Evolutionary conservation across 2,329 filamentous ascomycete genomes (phyloP).

Genomic region (Epichloe aotearoae): DNA sequence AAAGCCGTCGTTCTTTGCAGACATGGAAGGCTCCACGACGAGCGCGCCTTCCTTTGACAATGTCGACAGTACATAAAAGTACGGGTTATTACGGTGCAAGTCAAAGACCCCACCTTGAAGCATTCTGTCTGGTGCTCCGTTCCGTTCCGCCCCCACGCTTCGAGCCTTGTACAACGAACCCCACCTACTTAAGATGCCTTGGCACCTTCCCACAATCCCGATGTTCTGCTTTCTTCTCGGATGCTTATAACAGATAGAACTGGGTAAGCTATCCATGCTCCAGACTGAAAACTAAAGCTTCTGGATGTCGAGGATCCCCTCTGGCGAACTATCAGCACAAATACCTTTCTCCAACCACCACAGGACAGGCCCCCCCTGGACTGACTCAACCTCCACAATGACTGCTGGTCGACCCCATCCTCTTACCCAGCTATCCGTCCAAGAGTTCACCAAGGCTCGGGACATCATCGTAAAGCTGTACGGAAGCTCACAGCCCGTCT

Average conservation of each 20-base stretch:
- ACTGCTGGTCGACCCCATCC: conserved; percentile 21
- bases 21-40: background rate
- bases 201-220: no score
- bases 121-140: no score
- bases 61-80: background rate
- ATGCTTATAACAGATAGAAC: no score
- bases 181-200: no score
- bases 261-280: no score
- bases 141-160: no score
- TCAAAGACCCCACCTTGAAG: background rate
- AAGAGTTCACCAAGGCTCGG: conserved; percentile 36
- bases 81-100: no score
- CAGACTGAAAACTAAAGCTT: no score
- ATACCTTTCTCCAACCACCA: background rate
- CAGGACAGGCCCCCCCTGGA: background rate
- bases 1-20: background rate
- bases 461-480: conserved; percentile 27
- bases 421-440: conserved; percentile 32
- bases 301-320: no score
- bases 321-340: no score
- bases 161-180: no score
- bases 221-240: no score
- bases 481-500: conserved; percentile 12
- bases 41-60: background rate
- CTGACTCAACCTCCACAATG: background rate